A percentile compares a stretch with the other conserved stretches of the same genome.
These are phyloP conservation scores for Fonsecaea monophora DNA, from an alignment of 2,329 filamentous ascomycete genomes.

Conservation along the genomic window DNA sequence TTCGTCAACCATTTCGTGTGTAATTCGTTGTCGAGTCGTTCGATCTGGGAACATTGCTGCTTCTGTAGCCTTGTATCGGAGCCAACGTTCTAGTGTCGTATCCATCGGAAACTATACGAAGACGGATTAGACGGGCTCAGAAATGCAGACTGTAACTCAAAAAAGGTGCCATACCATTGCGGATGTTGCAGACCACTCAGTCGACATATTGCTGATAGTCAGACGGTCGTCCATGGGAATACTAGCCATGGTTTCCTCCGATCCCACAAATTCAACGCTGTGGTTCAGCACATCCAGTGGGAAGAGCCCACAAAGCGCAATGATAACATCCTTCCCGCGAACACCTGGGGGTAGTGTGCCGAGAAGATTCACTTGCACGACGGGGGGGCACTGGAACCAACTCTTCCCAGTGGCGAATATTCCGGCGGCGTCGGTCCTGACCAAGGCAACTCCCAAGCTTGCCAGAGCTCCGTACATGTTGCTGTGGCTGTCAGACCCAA, in stretches of 20 bases:
- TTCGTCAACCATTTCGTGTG: too few relatives aligned
- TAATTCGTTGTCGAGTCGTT: too few relatives aligned
- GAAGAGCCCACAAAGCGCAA: slow-evolving; percentile 85
- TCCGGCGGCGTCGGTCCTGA: slow-evolving; percentile 83
- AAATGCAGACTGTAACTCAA: too few relatives aligned
- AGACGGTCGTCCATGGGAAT: slow-evolving; percentile 75
- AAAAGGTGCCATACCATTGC: slow-evolving; percentile 53
- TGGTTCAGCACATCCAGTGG: slow-evolving; percentile 90
- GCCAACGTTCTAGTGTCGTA: slow-evolving; percentile 71
- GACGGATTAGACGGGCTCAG: too few relatives aligned
- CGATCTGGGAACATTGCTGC: slow-evolving; percentile 57
- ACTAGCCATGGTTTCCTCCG: slow-evolving; percentile 75
- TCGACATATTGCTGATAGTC: slow-evolving; percentile 57
- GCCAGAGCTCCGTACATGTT: slow-evolving; percentile 83
- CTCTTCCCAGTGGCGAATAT: slow-evolving; percentile 84
- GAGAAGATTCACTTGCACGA: slow-evolving; percentile 79
- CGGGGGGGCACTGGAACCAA: slow-evolving; percentile 88
- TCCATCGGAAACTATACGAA: slow-evolving; percentile 75
- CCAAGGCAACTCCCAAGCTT: slow-evolving; percentile 78
- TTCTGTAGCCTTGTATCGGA: slow-evolving; percentile 76
- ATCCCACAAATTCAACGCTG: slow-evolving; percentile 84
- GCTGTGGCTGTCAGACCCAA: slow-evolving; percentile 73
- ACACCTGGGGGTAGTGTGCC: slow-evolving; percentile 79
- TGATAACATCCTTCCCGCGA: slow-evolving; percentile 91
- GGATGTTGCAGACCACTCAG: slow-evolving; percentile 56